A percentile compares a stretch with the other conserved stretches of the same genome.
These are phyloP conservation scores for Periglandula ipomoeae DNA, from an alignment of 2,329 filamentous ascomycete species.

Conservation along the genomic window DNA sequence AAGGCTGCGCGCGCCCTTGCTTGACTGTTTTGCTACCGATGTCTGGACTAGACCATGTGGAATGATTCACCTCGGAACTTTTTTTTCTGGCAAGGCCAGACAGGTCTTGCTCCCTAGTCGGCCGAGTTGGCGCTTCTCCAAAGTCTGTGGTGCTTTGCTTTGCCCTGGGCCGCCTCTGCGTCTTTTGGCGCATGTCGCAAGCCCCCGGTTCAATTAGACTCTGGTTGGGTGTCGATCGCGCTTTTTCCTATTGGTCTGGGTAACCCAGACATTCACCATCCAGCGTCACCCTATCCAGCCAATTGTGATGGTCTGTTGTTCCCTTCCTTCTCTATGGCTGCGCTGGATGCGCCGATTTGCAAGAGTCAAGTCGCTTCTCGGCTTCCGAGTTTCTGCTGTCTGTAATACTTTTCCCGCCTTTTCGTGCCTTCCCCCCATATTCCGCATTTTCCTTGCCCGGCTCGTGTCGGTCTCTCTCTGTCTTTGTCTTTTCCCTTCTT, in stretches of 20 bases:
- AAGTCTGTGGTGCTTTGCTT: not conserved
- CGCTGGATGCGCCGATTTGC: not conserved
- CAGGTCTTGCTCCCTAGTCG: not conserved
- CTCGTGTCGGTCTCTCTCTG: not conserved
- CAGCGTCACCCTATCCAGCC: not conserved
- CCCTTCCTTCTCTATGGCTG: not conserved
- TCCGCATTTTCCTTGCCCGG: too few species aligned
- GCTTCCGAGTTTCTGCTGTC: not conserved
- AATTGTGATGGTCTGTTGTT: not conserved
- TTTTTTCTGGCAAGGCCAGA: not conserved
- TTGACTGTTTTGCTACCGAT: too few species aligned
- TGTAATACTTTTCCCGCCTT: too few species aligned
- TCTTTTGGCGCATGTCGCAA: not conserved
- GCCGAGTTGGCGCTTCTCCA: not conserved
- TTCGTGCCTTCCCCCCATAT: too few species aligned
- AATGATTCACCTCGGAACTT: too few species aligned
- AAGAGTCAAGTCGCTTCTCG: not conserved
- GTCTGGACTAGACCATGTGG: too few species aligned
- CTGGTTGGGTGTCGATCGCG: slow-evolving; percentile 2
- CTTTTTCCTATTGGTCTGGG: not conserved
- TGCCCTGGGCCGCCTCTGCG: not conserved
- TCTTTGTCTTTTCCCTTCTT: not conserved
- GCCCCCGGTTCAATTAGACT: not conserved
- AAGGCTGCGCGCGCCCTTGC: too few species aligned
- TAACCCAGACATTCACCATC: slow-evolving; percentile 1